Percentiles rank a stretch among this genome's conserved stretches.
Evolutionary conservation across 257 asterid species (phyloP).

Genomic region (Mentha longifolia): DNA sequence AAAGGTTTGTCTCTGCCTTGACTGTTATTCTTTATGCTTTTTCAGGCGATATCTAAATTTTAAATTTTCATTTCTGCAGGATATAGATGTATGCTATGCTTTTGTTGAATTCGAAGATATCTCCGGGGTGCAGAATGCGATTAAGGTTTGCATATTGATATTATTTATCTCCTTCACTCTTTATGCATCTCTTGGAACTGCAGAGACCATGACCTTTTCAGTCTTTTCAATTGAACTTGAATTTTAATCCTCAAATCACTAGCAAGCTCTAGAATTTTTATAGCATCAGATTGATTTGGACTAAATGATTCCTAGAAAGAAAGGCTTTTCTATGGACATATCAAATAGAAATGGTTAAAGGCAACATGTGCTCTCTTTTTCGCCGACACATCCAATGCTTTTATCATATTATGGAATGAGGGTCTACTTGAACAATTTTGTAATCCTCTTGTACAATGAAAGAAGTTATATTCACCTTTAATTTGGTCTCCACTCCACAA

Average conservation of each 20-base stretch:
- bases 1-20: constrained; percentile 61
- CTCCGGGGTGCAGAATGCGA: constrained; percentile 92
- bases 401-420: too few species aligned
- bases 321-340: neutral
- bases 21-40: constrained; percentile 4
- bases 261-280: neutral
- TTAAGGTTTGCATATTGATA: constrained; percentile 59
- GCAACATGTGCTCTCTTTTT: neutral
- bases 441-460: neutral
- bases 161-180: neutral
- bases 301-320: too few species aligned
- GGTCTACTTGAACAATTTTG: neutral
- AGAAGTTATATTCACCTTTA: neutral
- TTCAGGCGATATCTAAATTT: constrained; percentile 27
- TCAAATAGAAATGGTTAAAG: neutral
- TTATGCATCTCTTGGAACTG: neutral
- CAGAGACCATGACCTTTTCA: neutral
- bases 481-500: neutral
- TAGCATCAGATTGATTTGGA: neutral
- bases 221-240: neutral
- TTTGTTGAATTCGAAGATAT: constrained; percentile 94
- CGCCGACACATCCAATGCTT: neutral
- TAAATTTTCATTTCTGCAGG: constrained; percentile 53
- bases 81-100: constrained; percentile 91
- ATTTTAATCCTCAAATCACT: neutral